These are phyloP conservation scores for Arabidopsis hybrid DNA, from an alignment of 441 rosid genomes.

Conservation along the genomic window DNA sequence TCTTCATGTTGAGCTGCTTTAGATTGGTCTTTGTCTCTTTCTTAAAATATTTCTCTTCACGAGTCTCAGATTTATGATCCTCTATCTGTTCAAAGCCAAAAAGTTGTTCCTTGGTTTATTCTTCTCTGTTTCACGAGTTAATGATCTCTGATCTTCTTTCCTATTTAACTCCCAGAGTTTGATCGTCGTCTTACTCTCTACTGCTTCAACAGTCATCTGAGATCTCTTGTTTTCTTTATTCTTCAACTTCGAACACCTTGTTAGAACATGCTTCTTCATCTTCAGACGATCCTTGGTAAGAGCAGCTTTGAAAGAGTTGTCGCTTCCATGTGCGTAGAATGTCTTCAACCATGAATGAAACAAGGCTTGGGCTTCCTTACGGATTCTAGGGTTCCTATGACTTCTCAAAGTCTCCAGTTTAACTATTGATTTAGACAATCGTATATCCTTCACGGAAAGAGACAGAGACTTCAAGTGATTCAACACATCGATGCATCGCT, in stretches of 20 bases:
- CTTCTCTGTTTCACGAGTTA: too few species aligned
- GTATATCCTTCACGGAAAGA: not conserved
- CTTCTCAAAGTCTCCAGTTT: constrained; percentile 11
- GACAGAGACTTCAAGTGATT: constrained; percentile 6
- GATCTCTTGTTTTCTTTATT: not conserved
- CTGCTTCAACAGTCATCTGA: not conserved
- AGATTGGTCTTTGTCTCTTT: not conserved
- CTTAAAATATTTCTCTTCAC: too few species aligned
- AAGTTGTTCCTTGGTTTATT: too few species aligned
- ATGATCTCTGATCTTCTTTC: too few species aligned
- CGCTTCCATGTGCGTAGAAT: constrained; percentile 8
- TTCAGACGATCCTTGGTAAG: not conserved
- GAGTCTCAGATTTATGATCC: too few species aligned
- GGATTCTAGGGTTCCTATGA: constrained; percentile 26
- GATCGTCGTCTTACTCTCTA: not conserved
- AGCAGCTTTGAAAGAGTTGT: not conserved
- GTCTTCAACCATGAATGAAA: constrained; percentile 22
- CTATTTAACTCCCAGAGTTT: not conserved
- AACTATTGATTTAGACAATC: not conserved
- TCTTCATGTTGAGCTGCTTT: not conserved
- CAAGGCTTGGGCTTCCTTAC: constrained; percentile 22
- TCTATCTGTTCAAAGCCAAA: too few species aligned
- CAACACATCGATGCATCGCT: constrained; percentile 11
- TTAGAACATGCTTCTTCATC: too few species aligned
- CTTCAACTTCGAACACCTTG: too few species aligned